phyloP scores from a whole-genome alignment of 2,329 filamentous ascomycete species.

The Trichoderma endophyticum region DNA sequence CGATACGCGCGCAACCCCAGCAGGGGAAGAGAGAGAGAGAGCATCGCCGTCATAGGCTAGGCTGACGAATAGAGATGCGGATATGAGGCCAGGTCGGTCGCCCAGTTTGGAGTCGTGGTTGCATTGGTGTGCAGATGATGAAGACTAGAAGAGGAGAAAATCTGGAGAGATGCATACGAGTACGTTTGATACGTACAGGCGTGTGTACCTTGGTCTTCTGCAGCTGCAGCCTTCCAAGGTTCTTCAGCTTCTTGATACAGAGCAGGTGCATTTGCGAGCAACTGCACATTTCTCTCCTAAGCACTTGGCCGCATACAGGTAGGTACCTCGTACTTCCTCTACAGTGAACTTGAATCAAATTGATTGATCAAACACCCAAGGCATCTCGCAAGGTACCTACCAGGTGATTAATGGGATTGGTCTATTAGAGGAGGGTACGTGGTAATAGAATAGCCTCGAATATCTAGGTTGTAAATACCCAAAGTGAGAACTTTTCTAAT shows the following conservation, averaged over 20 bases:
- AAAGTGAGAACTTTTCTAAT: background rate
- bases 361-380: background rate
- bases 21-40: background rate
- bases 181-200: background rate
- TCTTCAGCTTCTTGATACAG: background rate
- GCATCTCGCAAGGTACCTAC: too few relatives aligned
- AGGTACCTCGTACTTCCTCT: background rate
- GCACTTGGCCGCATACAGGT: background rate
- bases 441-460: background rate
- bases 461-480: background rate
- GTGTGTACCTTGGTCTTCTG: background rate
- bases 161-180: background rate
- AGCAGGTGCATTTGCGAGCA: background rate
- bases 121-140: constrained; percentile 3
- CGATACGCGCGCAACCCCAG: background rate
- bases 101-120: background rate
- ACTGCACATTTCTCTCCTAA: background rate
- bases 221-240: background rate
- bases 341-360: background rate
- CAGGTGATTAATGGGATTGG: too few relatives aligned
- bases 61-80: background rate
- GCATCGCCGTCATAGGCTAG: background rate
- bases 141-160: background rate
- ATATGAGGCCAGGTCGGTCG: background rate
- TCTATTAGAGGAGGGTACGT: background rate